Percentiles rank a stretch among this genome's conserved stretches.
Evolutionary conservation across 2,329 filamentous ascomycete species (phyloP).

Genomic region (Sporothrix protearum): DNA sequence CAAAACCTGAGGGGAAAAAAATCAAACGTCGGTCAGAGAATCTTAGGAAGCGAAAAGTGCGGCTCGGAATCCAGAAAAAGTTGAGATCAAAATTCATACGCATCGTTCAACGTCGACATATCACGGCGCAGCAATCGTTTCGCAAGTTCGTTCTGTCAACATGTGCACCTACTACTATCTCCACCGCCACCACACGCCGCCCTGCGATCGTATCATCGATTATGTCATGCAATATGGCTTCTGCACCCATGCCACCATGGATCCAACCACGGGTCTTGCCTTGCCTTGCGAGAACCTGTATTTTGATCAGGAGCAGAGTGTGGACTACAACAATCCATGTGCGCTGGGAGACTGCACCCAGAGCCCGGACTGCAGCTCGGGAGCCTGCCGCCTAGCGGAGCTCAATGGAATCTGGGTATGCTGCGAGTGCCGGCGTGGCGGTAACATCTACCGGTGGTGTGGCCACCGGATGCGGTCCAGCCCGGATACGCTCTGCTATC

Average conservation of each 20-base stretch:
- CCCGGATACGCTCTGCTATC: constrained; percentile 52
- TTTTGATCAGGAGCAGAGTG: constrained; percentile 35
- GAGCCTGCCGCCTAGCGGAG: constrained; percentile 48
- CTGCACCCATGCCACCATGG: constrained; percentile 25
- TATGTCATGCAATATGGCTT: constrained; percentile 29
- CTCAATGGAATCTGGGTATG: constrained; percentile 50
- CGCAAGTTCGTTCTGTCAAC: neutral
- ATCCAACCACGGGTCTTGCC: constrained; percentile 21
- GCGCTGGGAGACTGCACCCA: constrained; percentile 45
- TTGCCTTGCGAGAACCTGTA: constrained; percentile 34
- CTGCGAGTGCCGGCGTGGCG: constrained; percentile 47
- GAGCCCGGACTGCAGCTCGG: constrained; percentile 46
- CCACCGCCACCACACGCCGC: constrained; percentile 45
- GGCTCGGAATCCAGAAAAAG: neutral
- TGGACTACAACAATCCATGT: constrained; percentile 45
- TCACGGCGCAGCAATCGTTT: neutral
- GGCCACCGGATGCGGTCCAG: constrained; percentile 44
- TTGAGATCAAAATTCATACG: neutral
- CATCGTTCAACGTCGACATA: neutral
- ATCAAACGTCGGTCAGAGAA: neutral
- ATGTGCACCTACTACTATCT: constrained; percentile 53
- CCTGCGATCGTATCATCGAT: constrained; percentile 25
- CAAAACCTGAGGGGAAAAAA: neutral
- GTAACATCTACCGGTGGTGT: constrained; percentile 47
- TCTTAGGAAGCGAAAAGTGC: neutral